Evolutionary conservation across 441 rosid species (phyloP).

Genomic region (Codiaeum variegatum): DNA sequence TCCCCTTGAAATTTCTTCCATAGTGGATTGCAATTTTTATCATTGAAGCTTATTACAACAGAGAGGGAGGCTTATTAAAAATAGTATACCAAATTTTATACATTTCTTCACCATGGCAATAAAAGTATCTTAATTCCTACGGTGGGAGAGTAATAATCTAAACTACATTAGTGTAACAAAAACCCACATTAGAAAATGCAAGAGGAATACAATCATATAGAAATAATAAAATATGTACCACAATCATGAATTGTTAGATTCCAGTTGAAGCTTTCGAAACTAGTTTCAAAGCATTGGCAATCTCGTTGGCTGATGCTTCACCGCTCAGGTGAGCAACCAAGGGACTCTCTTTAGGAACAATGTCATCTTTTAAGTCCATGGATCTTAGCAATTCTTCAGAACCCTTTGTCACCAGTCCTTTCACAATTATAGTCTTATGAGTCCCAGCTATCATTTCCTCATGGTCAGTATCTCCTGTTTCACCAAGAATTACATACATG

Average conservation of each 20-base stretch:
- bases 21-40: no score
- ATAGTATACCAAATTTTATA: no score
- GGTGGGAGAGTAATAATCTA: not conserved
- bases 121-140: not conserved
- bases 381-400: constrained; percentile 63
- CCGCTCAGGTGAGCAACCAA: constrained; percentile 41
- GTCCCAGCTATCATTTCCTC: constrained; percentile 82
- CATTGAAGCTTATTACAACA: no score
- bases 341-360: constrained; percentile 66
- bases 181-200: constrained; percentile 3
- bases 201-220: not conserved
- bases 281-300: constrained; percentile 51
- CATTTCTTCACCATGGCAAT: not conserved
- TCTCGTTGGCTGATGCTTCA: constrained; percentile 43
- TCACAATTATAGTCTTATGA: constrained; percentile 70
- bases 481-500: constrained; percentile 82
- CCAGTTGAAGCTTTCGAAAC: constrained; percentile 41
- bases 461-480: constrained; percentile 79
- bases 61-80: no score
- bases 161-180: not conserved
- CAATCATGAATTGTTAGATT: constrained; percentile 29
- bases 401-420: constrained; percentile 52
- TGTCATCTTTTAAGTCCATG: constrained; percentile 58
- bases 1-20: no score
- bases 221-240: not conserved